These are phyloP conservation scores for Coemansia sp. DNA, from an alignment of 371 early-diverging fungal genomes.

Conservation along the genomic window DNA sequence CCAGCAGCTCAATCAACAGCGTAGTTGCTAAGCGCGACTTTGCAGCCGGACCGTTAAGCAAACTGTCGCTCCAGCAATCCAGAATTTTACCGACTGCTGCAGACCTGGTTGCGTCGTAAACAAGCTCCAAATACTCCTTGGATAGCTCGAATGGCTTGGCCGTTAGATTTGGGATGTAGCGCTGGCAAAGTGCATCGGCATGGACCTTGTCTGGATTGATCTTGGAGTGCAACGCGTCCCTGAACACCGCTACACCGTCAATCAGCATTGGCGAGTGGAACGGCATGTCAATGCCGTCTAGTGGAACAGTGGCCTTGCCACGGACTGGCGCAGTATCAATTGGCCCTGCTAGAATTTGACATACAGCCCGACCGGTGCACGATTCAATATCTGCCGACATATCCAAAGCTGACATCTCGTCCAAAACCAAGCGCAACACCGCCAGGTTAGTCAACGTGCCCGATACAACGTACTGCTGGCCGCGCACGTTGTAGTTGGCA, in stretches of 20 bases:
- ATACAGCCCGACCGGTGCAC: constrained; percentile 18
- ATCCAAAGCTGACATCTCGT: constrained; percentile 57
- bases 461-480: constrained; percentile 94
- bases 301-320: constrained; percentile 79
- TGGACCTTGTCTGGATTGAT: neutral
- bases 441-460: constrained; percentile 82
- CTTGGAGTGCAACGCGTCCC: constrained; percentile 78
- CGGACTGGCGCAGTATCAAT: neutral
- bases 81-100: constrained; percentile 71
- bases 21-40: constrained; percentile 80
- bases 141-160: constrained; percentile 83
- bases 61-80: constrained; percentile 72
- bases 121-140: constrained; percentile 77
- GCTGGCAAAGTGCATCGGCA: constrained; percentile 58
- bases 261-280: constrained; percentile 93
- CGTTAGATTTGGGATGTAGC: constrained; percentile 95
- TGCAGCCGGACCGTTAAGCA: constrained; percentile 60
- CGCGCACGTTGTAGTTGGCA: constrained; percentile 96
- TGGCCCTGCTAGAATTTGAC: neutral
- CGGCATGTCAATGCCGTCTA: constrained; percentile 92
- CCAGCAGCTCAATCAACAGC: constrained; percentile 86
- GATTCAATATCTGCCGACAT: constrained; percentile 57
- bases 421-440: constrained; percentile 76
- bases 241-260: constrained; percentile 88
- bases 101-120: constrained; percentile 72